Evolutionary conservation across 108 stramenopile species (phyloP), one percentile per base, ranked within the genome.

Genomic region (Discostella stelligeroides): DNA sequence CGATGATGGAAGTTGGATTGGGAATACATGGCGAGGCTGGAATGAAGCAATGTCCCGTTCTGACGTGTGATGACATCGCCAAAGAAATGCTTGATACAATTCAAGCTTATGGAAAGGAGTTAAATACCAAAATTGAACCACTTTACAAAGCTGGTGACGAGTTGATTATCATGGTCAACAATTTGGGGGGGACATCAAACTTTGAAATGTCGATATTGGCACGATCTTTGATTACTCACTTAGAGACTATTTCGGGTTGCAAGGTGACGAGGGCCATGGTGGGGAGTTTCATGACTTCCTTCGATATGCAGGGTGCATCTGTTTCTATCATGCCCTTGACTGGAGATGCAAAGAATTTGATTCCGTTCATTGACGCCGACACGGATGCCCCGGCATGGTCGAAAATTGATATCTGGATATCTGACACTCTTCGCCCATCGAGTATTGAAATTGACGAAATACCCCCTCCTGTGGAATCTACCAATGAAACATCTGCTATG

Each of bases 1-100:
- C 49, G 17, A 84, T 84, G 27, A 89, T 96, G 76, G 98, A 99
- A 70, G 78, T 99, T 66, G 94, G 98, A 0, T 69, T 99, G 42
- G 99, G 99, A 1, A 99, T 99, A 57, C 98, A 99, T 69, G 99
- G 98, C 7, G 99, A 99, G 84, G 94, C 96, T 7, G 99, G 99
- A 2, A 74, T 90, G 63, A 71, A 65, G 60, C 88, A 92, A 62
- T 84, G 82, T 18, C 80, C 85, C 0, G 43, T 95, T 28, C 60
- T 85, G 82, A 77, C 83, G 18, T 92, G 92, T 8, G 70, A 94
- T 66, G 92, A 83, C 27, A 83, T 95, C 48, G 91, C 91, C 10
- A 78, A 76, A 59, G 76, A 72, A 27, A 89, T 97, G 87, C 72
- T 96, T 15, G 47, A 68, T 14, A 84, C 84, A 7, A 89, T 97